Percentiles rank a stretch among this genome's conserved stretches.
These are phyloP conservation scores for Mycena kentingensis DNA, from an alignment of 768 basidiomycete genomes.

Conservation along the genomic window DNA sequence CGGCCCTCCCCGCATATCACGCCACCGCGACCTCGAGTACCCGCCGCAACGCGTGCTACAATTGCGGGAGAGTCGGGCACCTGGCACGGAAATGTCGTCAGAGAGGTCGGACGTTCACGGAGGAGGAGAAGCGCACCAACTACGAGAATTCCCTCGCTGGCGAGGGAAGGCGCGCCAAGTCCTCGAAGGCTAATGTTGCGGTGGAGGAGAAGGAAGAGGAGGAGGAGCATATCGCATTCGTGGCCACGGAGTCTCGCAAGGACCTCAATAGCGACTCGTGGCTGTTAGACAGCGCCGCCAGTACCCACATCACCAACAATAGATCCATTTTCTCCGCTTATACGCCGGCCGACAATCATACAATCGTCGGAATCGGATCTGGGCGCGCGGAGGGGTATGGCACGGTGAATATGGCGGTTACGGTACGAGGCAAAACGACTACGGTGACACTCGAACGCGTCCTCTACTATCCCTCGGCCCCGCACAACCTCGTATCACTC, in stretches of 20 bases:
- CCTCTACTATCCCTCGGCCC: conserved; percentile 3
- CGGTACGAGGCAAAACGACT: background rate
- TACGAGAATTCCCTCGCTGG: background rate
- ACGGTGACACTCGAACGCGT: conserved; percentile 1
- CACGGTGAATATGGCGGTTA: background rate
- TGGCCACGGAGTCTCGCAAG: background rate
- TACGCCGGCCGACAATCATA: conserved; percentile 1
- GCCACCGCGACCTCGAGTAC: background rate
- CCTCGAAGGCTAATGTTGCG: conserved; percentile 6
- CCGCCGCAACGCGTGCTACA: too few species aligned
- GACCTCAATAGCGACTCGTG: conserved; percentile 4
- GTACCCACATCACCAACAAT: conserved; percentile 9
- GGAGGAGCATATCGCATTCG: conserved; percentile 1
- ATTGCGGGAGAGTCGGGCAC: background rate
- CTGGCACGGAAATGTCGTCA: background rate
- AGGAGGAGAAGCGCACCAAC: background rate
- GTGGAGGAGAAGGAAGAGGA: conserved; percentile 3
- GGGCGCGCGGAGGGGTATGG: conserved; percentile 2
- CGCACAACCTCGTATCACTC: conserved; percentile 7
- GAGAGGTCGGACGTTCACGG: background rate
- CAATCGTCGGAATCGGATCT: conserved; percentile 5
- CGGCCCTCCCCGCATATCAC: conserved; percentile 3
- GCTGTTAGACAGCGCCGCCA: conserved; percentile 9
- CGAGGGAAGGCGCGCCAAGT: background rate
- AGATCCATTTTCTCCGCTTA: conserved; percentile 4